Evolutionary conservation across 164 flowering plant species (phyloP), one percentile per base, ranked within the genome.

Genomic region (Chimonanthus praecox): DNA sequence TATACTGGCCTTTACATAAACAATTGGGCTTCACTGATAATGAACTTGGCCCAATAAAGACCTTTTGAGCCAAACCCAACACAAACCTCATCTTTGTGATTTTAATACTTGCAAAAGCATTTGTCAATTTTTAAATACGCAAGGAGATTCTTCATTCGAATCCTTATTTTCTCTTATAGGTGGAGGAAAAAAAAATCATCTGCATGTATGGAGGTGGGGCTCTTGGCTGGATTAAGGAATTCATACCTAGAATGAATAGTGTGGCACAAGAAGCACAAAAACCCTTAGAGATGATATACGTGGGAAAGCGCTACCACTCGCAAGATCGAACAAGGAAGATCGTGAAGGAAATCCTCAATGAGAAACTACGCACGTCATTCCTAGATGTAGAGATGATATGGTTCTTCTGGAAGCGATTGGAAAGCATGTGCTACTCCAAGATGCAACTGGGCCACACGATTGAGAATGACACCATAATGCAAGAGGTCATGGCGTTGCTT

Each of bases 391-490:
- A 68, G 11, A 70, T 68, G 33, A 76, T 87, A 1, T 84, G 90
- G 87, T 84, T 68, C 82, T 87, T 85, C 75, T 84, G 87, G 90
- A 74, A 76, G 9, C 62, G 90, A 65, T 79, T 89, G 0, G 86
- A 84, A 75, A 86, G 87, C 87, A 89, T 86, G 87, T 84, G 81
- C 86, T 73, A 79, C 80, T 85, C 86, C 5, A 84, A 82, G 78
- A 70, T 78, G 60, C 86, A 86, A 62, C 82, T 78, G 5, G 85
- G 88, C 6, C 78, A 46, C 62, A 74, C 74, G 3, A 77, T 79
- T 4, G 87, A 78, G 63, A 74, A 76, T 49, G 87, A 87, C 71
- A 63, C 61, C 4, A 79, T 85, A 4, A 81, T 85, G 88, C 86
- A 81, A 71, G 87, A 84, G 73, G 79, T 87, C 48, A 78, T 81